These are phyloP conservation scores for Fusarium setosum DNA, from an alignment of 2,329 filamentous ascomycete species.

Conservation along the genomic window DNA sequence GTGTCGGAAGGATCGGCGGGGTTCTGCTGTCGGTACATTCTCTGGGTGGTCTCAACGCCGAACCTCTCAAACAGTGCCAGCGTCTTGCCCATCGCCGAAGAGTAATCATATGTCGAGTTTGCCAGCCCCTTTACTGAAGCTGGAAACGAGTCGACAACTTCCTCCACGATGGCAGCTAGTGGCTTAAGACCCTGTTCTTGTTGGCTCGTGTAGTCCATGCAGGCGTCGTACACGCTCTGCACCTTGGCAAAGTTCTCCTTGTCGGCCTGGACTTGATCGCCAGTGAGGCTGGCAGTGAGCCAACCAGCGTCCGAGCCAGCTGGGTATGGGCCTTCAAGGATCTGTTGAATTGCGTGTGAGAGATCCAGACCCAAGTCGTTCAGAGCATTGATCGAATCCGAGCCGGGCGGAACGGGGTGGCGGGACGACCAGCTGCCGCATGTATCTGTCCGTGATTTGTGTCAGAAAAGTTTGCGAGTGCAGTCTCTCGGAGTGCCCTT, in stretches of 20 bases:
- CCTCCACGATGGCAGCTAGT: constrained; percentile 65
- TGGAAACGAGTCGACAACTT: constrained; percentile 19
- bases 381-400: constrained; percentile 45
- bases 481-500: too few species aligned
- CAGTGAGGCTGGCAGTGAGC: constrained; percentile 18
- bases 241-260: constrained; percentile 75
- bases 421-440: constrained; percentile 74
- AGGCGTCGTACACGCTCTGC: constrained; percentile 72
- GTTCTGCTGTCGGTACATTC: neutral
- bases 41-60: constrained; percentile 20
- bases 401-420: constrained; percentile 74
- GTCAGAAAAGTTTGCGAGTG: too few species aligned
- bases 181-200: constrained; percentile 66
- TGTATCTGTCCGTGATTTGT: constrained; percentile 46
- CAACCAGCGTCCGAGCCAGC: constrained; percentile 57
- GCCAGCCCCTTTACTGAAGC: neutral
- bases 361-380: neutral
- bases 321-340: constrained; percentile 62
- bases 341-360: constrained; percentile 32
- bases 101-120: neutral
- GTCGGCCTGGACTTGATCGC: constrained; percentile 57
- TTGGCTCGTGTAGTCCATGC: constrained; percentile 70
- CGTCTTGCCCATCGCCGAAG: constrained; percentile 9
- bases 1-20: constrained; percentile 5
- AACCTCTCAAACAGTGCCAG: constrained; percentile 23